These are phyloP conservation scores for Chloromonas sp. DNA, from an alignment of 163 green algal species.

Conservation along the genomic window DNA sequence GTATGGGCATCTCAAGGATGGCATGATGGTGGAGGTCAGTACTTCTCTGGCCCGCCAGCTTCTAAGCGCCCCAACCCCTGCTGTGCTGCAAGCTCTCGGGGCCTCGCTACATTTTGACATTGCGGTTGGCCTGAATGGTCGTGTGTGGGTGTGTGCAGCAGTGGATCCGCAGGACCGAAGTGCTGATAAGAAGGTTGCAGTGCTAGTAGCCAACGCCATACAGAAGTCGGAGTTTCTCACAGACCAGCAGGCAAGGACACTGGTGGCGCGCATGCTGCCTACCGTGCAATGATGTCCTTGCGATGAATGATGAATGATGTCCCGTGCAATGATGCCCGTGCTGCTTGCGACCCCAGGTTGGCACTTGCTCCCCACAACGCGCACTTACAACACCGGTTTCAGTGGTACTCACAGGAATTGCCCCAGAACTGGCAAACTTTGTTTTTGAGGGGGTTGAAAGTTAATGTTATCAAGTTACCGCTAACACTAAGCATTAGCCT, in stretches of 20 bases:
- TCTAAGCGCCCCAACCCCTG: too few relatives aligned
- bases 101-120: conserved; percentile 69
- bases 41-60: not conserved
- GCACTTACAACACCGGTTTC: too few relatives aligned
- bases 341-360: too few relatives aligned
- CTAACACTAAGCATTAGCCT: too few relatives aligned
- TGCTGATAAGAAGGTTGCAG: conserved; percentile 4
- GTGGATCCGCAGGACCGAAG: conserved; percentile 13
- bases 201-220: conserved; percentile 53
- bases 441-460: too few relatives aligned
- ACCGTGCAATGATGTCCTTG: too few relatives aligned
- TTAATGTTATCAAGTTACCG: too few relatives aligned
- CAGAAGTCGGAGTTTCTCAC: conserved; percentile 31
- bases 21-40: conserved; percentile 22
- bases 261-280: conserved; percentile 9
- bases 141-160: conserved; percentile 60
- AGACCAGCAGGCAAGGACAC: conserved; percentile 11
- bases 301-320: too few relatives aligned
- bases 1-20: conserved; percentile 68
- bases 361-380: too few relatives aligned
- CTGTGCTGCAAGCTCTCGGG: conserved; percentile 51
- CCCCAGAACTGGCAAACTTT: too few relatives aligned
- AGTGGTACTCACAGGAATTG: too few relatives aligned
- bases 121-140: conserved; percentile 78
- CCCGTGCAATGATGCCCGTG: too few relatives aligned